Percentiles rank a stretch among this genome's conserved stretches.
These are phyloP conservation scores for Trichoderma simmonsii DNA, from an alignment of 2,329 filamentous ascomycete species.

Conservation along the genomic window DNA sequence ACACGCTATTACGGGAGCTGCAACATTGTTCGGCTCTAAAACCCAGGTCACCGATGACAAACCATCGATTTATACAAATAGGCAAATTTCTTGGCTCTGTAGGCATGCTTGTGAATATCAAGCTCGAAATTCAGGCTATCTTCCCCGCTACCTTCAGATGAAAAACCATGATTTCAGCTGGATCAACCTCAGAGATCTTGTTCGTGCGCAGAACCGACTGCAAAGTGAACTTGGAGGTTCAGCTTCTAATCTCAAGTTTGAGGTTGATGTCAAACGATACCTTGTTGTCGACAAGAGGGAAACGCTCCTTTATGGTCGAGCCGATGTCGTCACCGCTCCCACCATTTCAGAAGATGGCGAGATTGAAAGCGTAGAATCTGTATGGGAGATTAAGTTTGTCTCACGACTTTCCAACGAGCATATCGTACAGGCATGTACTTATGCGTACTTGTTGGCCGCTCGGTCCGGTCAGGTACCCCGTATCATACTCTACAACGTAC, in stretches of 20 bases:
- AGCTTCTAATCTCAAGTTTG: neutral
- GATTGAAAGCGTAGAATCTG: neutral
- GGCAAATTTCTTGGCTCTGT: conserved; percentile 27
- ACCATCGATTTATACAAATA: neutral
- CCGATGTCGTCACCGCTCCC: neutral
- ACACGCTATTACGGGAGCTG: conserved; percentile 20
- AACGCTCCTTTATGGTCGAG: neutral
- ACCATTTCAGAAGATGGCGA: neutral
- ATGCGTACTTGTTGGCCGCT: conserved; percentile 25
- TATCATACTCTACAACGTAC: conserved; percentile 1
- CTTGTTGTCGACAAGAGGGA: neutral
- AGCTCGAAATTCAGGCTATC: neutral
- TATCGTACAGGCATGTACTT: conserved; percentile 27
- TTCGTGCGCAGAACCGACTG: conserved; percentile 21
- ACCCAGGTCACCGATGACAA: neutral
- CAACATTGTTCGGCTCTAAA: conserved; percentile 19
- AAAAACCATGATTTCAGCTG: conserved; percentile 23
- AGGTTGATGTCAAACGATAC: neutral
- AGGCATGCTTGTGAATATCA: conserved; percentile 19
- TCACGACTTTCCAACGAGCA: conserved; percentile 26
- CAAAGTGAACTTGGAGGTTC: neutral
- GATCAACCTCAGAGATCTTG: conserved; percentile 25
- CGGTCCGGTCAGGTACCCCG: neutral
- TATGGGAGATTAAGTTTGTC: conserved; percentile 35
- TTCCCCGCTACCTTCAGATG: neutral